Conservation (phyloP, 179 eudicot species). For the Vitellaria paradoxa region DNA sequence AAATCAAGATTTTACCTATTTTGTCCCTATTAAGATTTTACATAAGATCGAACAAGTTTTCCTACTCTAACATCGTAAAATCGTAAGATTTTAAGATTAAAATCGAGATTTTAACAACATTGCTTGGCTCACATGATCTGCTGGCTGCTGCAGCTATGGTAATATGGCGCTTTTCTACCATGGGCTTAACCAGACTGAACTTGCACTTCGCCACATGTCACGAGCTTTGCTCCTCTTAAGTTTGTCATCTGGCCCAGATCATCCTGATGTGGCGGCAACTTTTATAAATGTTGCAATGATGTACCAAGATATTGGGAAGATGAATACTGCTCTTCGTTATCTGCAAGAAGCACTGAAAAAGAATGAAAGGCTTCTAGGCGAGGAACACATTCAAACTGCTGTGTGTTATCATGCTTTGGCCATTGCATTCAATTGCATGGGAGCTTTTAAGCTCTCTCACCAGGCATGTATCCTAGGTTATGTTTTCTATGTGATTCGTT, state of each 20-base stretch:
- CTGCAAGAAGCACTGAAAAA: conserved; percentile 93
- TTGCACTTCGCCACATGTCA: conserved; percentile 91
- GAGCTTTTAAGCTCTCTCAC: conserved; percentile 86
- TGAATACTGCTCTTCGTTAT: conserved; percentile 91
- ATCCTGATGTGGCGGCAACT: conserved; percentile 96
- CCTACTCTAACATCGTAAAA: too few relatives aligned
- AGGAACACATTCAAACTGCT: conserved; percentile 97
- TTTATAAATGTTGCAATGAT: conserved; percentile 98
- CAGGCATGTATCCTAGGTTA: conserved; percentile 44
- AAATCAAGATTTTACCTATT: too few relatives aligned
- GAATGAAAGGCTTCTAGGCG: conserved; percentile 88
- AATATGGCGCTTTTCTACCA: conserved; percentile 99
- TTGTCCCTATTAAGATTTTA: too few relatives aligned
- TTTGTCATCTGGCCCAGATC: conserved; percentile 94
- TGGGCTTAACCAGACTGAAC: conserved; percentile 89
- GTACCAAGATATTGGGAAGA: conserved; percentile 93
- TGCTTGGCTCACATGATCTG: conserved; percentile 3
- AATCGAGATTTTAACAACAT: not conserved
- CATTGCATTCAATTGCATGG: conserved; percentile 92
- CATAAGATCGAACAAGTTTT: too few relatives aligned
- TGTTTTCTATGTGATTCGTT: not conserved
- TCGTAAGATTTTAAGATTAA: not conserved
- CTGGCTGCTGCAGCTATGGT: conserved; percentile 63
- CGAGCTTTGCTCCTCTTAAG: conserved; percentile 82
- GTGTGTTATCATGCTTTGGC: conserved; percentile 97